A percentile compares a stretch with the other conserved stretches of the same genome.
These are phyloP conservation scores for Lactarius trivialis DNA, from an alignment of 768 basidiomycete species.

Conservation along the genomic window DNA sequence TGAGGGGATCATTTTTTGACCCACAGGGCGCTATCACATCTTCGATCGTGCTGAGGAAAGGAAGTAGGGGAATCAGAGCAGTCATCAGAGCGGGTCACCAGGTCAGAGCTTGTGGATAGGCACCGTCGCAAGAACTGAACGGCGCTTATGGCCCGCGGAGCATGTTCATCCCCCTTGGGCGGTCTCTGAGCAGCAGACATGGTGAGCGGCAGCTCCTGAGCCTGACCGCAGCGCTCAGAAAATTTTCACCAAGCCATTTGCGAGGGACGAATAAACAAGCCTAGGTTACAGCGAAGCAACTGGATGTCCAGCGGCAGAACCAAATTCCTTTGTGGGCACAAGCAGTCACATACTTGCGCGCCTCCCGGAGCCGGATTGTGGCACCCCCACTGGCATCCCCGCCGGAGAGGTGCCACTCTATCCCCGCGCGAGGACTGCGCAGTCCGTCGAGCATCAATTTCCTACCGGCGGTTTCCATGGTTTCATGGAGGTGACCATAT, in stretches of 20 bases:
- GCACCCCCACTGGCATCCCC: background rate
- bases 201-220: background rate
- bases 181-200: background rate
- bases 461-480: slow-evolving; percentile 10
- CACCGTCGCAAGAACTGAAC: background rate
- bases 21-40: background rate
- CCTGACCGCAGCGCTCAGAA: background rate
- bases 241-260: no score
- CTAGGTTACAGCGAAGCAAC: background rate
- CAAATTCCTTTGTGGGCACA: no score
- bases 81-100: background rate
- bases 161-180: background rate
- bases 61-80: background rate
- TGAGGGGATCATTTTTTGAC: background rate
- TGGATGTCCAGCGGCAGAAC: background rate
- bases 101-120: background rate
- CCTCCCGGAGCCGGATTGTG: background rate
- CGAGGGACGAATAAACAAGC: background rate
- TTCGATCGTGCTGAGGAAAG: background rate
- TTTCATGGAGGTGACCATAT: background rate
- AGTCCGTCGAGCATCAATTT: background rate
- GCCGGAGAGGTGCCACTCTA: background rate
- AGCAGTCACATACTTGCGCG: background rate
- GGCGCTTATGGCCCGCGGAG: background rate
- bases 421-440: background rate